A percentile compares a stretch with the other conserved stretches of the same genome.
Conservation (phyloP, 768 basidiomycete species). For the Boletus patriciae region DNA sequence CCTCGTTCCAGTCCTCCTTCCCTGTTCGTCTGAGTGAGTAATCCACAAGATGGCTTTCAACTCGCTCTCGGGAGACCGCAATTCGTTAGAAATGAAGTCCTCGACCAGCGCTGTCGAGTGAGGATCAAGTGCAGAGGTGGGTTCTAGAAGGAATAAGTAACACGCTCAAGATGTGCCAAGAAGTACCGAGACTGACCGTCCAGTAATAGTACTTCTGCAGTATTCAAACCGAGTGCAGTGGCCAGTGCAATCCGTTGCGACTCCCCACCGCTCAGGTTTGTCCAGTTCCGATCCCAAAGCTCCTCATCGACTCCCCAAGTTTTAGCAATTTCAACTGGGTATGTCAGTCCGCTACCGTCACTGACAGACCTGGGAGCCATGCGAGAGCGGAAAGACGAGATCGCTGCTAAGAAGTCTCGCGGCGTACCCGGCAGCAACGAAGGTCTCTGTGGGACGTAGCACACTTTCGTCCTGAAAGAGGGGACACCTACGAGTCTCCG, state of each 20-base stretch:
- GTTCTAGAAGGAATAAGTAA: slow-evolving; percentile 51
- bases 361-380: slow-evolving; percentile 26
- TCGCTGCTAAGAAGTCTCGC: slow-evolving; percentile 60
- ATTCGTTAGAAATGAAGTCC: slow-evolving; percentile 50
- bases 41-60: slow-evolving; percentile 84
- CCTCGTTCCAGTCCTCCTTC: slow-evolving; percentile 67
- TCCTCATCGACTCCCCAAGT: slow-evolving; percentile 65
- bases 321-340: slow-evolving; percentile 54
- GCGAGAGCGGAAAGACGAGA: slow-evolving; percentile 54
- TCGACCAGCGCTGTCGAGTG: slow-evolving; percentile 68
- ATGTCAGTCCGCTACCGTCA: slow-evolving; percentile 27
- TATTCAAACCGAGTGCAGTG: slow-evolving; percentile 66
- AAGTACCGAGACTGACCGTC: slow-evolving; percentile 56
- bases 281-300: slow-evolving; percentile 81
- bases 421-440: slow-evolving; percentile 85
- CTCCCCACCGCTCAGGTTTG: slow-evolving; percentile 82
- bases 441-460: slow-evolving; percentile 87
- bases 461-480: slow-evolving; percentile 70
- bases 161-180: background rate
- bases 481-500: slow-evolving; percentile 61
- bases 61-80: slow-evolving; percentile 47
- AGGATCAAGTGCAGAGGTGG: slow-evolving; percentile 84
- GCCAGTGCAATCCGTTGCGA: slow-evolving; percentile 81
- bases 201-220: slow-evolving; percentile 75
- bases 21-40: slow-evolving; percentile 84